Evolutionary conservation across 2,329 filamentous ascomycete species (phyloP).

Genomic region (Endocalyx cinctus): DNA sequence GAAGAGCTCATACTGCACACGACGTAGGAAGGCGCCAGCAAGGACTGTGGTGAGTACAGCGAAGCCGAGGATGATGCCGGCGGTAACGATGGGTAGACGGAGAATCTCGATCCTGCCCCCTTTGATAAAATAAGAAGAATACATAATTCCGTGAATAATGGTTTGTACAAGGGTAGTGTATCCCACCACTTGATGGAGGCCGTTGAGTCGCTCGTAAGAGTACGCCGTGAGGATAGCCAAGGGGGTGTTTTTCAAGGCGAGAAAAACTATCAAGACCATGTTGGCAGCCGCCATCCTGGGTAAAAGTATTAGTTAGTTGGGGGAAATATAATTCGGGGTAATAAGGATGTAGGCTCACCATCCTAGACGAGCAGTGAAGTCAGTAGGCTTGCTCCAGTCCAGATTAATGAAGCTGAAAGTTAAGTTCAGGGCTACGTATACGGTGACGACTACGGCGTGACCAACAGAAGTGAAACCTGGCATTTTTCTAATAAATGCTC

Average conservation of each 20-base stretch:
- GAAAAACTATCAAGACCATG: conserved; percentile 39
- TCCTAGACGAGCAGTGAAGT: conserved; percentile 26
- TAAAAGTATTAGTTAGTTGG: conserved; percentile 8
- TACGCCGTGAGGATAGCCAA: conserved; percentile 36
- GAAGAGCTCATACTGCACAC: conserved; percentile 43
- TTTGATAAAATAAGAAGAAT: conserved; percentile 26
- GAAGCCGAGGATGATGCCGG: conserved; percentile 31
- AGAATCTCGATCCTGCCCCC: conserved; percentile 17
- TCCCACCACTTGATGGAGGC: conserved; percentile 41
- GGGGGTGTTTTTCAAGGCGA: conserved; percentile 46
- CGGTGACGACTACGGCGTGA: conserved; percentile 29
- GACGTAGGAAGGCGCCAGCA: conserved; percentile 28
- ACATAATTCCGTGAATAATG: conserved; percentile 32
- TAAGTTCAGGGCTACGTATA: conserved; percentile 31
- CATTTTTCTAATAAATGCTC: conserved; percentile 25
- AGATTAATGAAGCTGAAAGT: conserved; percentile 28
- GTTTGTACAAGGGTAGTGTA: conserved; percentile 34
- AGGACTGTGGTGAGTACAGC: conserved; percentile 34
- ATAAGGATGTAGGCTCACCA: conserved; percentile 16
- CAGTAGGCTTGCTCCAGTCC: conserved; percentile 17
- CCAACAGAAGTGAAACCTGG: conserved; percentile 35
- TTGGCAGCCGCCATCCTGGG: conserved; percentile 43
- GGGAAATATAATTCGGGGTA: background rate
- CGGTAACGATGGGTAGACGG: conserved; percentile 23
- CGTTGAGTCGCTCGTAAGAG: conserved; percentile 43